phyloP scores from a whole-genome alignment of 345 rosid genomes.

The Chamaenerion angustifolium region DNA sequence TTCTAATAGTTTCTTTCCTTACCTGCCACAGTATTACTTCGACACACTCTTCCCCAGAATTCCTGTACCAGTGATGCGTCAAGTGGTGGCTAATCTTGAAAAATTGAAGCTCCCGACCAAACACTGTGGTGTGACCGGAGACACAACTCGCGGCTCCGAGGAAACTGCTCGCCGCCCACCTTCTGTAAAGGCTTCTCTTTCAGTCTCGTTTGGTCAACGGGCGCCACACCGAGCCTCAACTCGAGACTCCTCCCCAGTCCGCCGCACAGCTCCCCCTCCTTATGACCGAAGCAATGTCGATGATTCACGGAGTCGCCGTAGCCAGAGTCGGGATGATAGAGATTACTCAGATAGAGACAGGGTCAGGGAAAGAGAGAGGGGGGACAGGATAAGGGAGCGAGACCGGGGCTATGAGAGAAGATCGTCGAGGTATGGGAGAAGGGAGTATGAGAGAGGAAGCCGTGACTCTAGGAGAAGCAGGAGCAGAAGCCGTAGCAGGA shows the following conservation, averaged over 20 bases:
- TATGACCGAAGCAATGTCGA: slow-evolving; percentile 40
- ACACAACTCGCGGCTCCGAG: slow-evolving; percentile 58
- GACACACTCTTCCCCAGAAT: slow-evolving; percentile 94
- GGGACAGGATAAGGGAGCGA: slow-evolving; percentile 8
- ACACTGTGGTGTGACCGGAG: slow-evolving; percentile 81
- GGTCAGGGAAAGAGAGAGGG: slow-evolving; percentile 24
- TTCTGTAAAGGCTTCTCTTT: slow-evolving; percentile 96
- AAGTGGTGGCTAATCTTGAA: slow-evolving; percentile 64
- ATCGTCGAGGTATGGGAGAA: slow-evolving; percentile 8
- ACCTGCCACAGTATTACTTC: slow-evolving; percentile 69
- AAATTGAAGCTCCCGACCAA: slow-evolving; percentile 78
- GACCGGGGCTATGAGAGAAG: slow-evolving; percentile 13
- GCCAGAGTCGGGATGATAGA: slow-evolving; percentile 69
- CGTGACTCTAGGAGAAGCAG: slow-evolving; percentile 15
- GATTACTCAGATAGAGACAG: slow-evolving; percentile 33
- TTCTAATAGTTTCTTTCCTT: neutral
- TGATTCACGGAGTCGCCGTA: slow-evolving; percentile 25
- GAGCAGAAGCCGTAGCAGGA: slow-evolving; percentile 31
- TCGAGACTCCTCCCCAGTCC: slow-evolving; percentile 92
- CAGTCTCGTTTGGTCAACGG: slow-evolving; percentile 98
- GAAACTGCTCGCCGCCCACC: slow-evolving; percentile 97
- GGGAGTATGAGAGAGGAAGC: slow-evolving; percentile 9
- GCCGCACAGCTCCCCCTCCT: slow-evolving; percentile 59
- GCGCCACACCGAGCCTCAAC: slow-evolving; percentile 99
- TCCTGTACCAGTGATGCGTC: slow-evolving; percentile 92